Conservation (phyloP, 2,329 filamentous ascomycete genomes). For the Paecilomyces variotii region DNA sequence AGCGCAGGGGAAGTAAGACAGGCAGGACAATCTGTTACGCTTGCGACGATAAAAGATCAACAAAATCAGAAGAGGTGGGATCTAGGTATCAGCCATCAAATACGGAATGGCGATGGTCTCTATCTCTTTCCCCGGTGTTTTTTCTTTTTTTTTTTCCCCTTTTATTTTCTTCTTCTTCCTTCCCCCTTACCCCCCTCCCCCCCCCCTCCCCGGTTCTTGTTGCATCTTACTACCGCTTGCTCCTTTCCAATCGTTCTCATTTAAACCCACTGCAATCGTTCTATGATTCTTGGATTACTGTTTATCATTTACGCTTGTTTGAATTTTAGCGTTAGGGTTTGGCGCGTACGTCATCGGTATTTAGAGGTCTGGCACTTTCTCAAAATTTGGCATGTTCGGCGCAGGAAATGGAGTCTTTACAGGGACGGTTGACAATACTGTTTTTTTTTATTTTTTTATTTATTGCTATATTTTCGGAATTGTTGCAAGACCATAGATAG, state of each 20-base stretch:
- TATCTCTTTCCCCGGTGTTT: not conserved
- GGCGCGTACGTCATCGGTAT: not conserved
- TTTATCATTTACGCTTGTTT: not conserved
- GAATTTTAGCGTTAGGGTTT: not conserved
- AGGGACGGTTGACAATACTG: too few relatives aligned
- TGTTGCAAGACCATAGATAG: too few relatives aligned
- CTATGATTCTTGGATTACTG: not conserved
- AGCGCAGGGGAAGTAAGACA: not conserved
- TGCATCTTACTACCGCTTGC: not conserved
- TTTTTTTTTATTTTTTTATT: too few relatives aligned
- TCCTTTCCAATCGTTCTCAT: not conserved
- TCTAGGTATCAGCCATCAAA: not conserved
- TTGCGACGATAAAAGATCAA: not conserved
- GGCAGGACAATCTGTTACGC: not conserved
- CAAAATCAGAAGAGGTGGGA: not conserved
- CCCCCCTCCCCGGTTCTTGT: too few relatives aligned
- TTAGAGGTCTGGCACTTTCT: constrained; percentile 9
- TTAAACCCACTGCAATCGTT: not conserved
- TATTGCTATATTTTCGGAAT: too few relatives aligned
- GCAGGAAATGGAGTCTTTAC: not conserved
- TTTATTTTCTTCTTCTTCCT: not conserved
- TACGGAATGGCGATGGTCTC: not conserved
- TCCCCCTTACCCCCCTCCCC: too few relatives aligned
- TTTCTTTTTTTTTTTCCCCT: not conserved
- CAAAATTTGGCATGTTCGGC: not conserved